Conservation (phyloP, 1,139 yeast species). For the Kurtzmaniella quercitrusa region DNA sequence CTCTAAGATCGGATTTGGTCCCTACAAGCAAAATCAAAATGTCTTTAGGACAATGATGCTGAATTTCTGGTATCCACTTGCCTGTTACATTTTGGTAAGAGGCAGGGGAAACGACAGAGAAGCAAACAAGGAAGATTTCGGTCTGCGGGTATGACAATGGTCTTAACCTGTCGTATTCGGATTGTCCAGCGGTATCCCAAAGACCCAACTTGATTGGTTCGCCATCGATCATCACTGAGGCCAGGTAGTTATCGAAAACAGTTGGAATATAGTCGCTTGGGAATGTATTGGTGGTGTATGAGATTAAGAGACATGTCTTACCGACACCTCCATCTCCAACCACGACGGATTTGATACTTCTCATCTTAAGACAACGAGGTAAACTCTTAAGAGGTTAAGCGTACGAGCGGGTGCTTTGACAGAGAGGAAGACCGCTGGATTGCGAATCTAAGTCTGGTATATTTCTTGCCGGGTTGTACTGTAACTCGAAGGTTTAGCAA, state of each 20-base stretch:
- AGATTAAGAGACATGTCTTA: conserved; percentile 81
- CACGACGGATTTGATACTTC: conserved; percentile 91
- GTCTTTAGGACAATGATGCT: conserved; percentile 77
- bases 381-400: neutral
- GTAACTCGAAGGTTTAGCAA: neutral
- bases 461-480: neutral
- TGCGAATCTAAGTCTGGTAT: no score
- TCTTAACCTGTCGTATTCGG: conserved; percentile 86
- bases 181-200: conserved; percentile 99
- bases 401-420: neutral
- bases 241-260: conserved; percentile 85
- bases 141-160: conserved; percentile 93
- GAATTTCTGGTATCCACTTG: conserved; percentile 85
- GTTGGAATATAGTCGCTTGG: conserved; percentile 97
- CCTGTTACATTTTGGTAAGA: conserved; percentile 73
- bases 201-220: conserved; percentile 79
- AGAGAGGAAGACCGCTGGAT: neutral
- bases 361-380: conserved; percentile 40
- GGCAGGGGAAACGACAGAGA: conserved; percentile 78
- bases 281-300: conserved; percentile 90
- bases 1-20: conserved; percentile 81
- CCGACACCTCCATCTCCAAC: conserved; percentile 99
- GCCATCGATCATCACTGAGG: conserved; percentile 80
- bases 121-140: conserved; percentile 82
- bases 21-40: conserved; percentile 78